These are phyloP conservation scores for Ogataea angusta DNA, from an alignment of 805 yeast species.

Conservation along the genomic window DNA sequence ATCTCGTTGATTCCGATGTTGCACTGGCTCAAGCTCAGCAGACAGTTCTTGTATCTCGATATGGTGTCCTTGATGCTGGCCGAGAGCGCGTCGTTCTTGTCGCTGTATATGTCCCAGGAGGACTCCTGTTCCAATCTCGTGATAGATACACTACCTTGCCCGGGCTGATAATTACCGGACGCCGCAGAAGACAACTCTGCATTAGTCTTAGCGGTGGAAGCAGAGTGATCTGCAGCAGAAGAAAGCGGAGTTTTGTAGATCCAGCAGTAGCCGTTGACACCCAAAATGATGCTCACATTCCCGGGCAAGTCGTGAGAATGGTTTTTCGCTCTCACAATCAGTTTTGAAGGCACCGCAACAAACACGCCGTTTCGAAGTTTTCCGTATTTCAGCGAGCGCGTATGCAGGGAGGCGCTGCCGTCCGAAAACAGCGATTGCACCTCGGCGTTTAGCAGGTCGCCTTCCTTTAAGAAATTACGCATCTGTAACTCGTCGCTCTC, in stretches of 20 bases:
- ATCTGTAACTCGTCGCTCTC: conserved; percentile 95
- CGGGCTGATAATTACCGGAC: conserved; percentile 43
- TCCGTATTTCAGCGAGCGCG: conserved; percentile 93
- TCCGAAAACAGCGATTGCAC: conserved; percentile 86
- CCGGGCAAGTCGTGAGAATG: conserved; percentile 92
- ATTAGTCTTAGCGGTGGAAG: conserved; percentile 32
- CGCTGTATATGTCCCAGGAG: conserved; percentile 93
- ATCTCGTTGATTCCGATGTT: conserved; percentile 86
- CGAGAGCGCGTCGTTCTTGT: conserved; percentile 74
- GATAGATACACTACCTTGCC: conserved; percentile 62
- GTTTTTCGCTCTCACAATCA: conserved; percentile 80
- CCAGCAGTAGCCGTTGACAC: conserved; percentile 96
- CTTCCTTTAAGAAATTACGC: conserved; percentile 92
- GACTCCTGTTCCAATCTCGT: conserved; percentile 85
- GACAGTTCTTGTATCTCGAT: conserved; percentile 79
- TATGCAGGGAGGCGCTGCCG: conserved; percentile 91
- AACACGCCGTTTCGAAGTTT: conserved; percentile 89
- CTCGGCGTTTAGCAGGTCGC: conserved; percentile 93
- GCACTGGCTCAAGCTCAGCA: conserved; percentile 75
- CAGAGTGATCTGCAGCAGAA: conserved; percentile 12
- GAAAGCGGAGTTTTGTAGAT: conserved; percentile 59
- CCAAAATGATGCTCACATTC: conserved; percentile 84
- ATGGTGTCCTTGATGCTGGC: conserved; percentile 65
- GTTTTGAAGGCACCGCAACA: conserved; percentile 73
- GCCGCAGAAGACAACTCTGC: conserved; percentile 37